Percentiles rank a stretch among this genome's conserved stretches.
phyloP scores from a whole-genome alignment of 2,329 filamentous ascomycete species.

The Scorias spongiosa region DNA sequence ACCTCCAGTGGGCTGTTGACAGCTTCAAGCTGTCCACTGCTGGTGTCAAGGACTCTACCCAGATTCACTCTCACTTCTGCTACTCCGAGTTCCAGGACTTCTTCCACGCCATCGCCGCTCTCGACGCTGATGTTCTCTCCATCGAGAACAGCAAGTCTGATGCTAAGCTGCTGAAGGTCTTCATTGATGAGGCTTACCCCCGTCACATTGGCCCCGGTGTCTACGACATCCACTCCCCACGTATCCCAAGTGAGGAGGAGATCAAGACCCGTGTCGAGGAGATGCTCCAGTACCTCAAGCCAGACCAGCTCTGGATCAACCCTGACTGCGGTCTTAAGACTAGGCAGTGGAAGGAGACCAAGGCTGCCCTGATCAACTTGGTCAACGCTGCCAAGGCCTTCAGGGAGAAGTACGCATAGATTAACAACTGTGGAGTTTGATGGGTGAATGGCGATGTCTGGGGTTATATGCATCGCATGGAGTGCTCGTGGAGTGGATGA shows the following conservation, averaged over 20 bases:
- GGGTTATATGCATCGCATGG: neutral
- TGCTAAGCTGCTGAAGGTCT: constrained; percentile 97
- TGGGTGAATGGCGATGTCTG: neutral
- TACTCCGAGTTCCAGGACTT: constrained; percentile 99
- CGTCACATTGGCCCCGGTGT: constrained; percentile 98
- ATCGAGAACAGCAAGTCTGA: constrained; percentile 99
- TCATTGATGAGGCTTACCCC: constrained; percentile 92
- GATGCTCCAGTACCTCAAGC: constrained; percentile 93
- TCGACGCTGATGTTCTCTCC: constrained; percentile 94
- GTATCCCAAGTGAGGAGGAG: constrained; percentile 93
- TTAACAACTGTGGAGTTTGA: neutral
- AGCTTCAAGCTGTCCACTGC: constrained; percentile 93
- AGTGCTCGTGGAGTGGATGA: neutral
- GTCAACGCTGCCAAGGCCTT: constrained; percentile 95
- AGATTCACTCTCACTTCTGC: constrained; percentile 99
- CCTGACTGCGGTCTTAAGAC: constrained; percentile 99
- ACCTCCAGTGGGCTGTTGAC: constrained; percentile 94
- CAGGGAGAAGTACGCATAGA: constrained; percentile 45
- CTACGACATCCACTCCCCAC: constrained; percentile 98
- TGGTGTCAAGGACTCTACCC: constrained; percentile 85
- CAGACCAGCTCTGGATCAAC: constrained; percentile 98
- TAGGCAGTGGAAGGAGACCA: constrained; percentile 95
- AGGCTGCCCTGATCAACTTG: constrained; percentile 90
- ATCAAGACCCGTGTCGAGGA: constrained; percentile 95
- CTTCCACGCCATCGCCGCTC: constrained; percentile 97